phyloP scores from a whole-genome alignment of 176 grass and related monocot genomes.

The Aegilops tauschii region DNA sequence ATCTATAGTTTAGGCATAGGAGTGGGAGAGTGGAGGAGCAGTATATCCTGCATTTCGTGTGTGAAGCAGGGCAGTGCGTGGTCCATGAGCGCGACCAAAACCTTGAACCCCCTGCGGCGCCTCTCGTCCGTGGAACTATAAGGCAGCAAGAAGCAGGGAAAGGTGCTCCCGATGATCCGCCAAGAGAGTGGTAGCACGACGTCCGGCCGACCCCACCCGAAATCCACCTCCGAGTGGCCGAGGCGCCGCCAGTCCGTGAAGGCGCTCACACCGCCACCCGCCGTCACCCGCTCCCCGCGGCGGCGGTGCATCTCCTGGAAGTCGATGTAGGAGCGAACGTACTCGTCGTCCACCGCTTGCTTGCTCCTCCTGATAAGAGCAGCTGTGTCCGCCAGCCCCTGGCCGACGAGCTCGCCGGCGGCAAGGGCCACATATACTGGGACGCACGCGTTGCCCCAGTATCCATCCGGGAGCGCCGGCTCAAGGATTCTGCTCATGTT shows the following conservation, averaged over 20 bases:
- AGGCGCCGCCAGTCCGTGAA: slow-evolving; percentile 80
- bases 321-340: slow-evolving; percentile 73
- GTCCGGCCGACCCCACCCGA: slow-evolving; percentile 53
- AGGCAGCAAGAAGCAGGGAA: slow-evolving; percentile 60
- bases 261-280: slow-evolving; percentile 38
- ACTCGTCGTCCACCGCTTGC: slow-evolving; percentile 49
- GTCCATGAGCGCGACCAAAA: slow-evolving; percentile 40
- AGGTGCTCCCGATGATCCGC: slow-evolving; percentile 56
- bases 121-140: slow-evolving; percentile 19
- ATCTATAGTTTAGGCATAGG: no score
- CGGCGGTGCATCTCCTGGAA: slow-evolving; percentile 45
- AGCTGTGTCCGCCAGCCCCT: slow-evolving; percentile 36
- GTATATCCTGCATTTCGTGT: slow-evolving; percentile 41
- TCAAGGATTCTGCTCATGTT: slow-evolving; percentile 61
- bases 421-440: slow-evolving; percentile 55
- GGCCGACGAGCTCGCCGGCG: slow-evolving; percentile 37
- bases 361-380: slow-evolving; percentile 55
- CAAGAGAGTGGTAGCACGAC: slow-evolving; percentile 57
- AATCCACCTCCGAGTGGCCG: slow-evolving; percentile 62
- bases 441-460: slow-evolving; percentile 83
- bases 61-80: slow-evolving; percentile 20
- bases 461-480: slow-evolving; percentile 37
- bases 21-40: no score
- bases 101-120: slow-evolving; percentile 47
- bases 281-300: slow-evolving; percentile 31